A percentile compares a stretch with the other conserved stretches of the same genome.
phyloP scores from a whole-genome alignment of 2,329 filamentous ascomycete species.

The Cadophora luteo-olivacea region DNA sequence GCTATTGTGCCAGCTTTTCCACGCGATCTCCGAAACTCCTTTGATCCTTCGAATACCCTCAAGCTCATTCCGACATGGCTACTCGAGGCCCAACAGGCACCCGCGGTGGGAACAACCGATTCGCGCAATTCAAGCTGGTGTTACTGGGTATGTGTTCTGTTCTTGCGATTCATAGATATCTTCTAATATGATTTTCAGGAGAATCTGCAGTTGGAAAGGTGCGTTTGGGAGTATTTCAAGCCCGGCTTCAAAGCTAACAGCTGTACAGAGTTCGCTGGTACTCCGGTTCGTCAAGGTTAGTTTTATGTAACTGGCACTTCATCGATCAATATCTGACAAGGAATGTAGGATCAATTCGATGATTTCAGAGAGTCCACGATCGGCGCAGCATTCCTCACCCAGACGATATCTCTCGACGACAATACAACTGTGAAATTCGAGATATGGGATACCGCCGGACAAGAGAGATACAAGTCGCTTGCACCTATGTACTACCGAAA shows the following conservation, averaged over 20 bases:
- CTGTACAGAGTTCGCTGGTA: conserved; percentile 86
- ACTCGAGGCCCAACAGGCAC: conserved; percentile 73
- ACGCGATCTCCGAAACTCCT: conserved; percentile 9
- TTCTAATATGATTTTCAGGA: conserved; percentile 64
- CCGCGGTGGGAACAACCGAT: conserved; percentile 77
- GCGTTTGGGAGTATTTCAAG: conserved; percentile 38
- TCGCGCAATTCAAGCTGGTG: conserved; percentile 99
- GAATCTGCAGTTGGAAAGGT: conserved; percentile 99
- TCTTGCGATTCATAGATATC: conserved; percentile 6
- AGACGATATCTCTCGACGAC: conserved; percentile 98
- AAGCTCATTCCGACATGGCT: conserved; percentile 68
- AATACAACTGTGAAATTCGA: conserved; percentile 99
- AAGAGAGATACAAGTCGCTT: conserved; percentile 98
- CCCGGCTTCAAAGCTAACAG: conserved; percentile 31
- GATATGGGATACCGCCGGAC: conserved; percentile 98
- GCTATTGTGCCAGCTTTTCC: not conserved
- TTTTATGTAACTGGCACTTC: conserved; percentile 18
- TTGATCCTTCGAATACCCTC: conserved; percentile 21
- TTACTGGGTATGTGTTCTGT: conserved; percentile 75
- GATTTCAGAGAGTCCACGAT: conserved; percentile 53
- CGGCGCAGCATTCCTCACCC: conserved; percentile 94
- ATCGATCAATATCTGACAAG: conserved; percentile 18
- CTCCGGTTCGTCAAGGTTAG: conserved; percentile 96
- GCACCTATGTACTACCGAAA: conserved; percentile 99
- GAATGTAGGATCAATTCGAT: conserved; percentile 92